These are phyloP conservation scores for Botrytis aclada DNA, from an alignment of 2,329 filamentous ascomycete species.

Conservation along the genomic window DNA sequence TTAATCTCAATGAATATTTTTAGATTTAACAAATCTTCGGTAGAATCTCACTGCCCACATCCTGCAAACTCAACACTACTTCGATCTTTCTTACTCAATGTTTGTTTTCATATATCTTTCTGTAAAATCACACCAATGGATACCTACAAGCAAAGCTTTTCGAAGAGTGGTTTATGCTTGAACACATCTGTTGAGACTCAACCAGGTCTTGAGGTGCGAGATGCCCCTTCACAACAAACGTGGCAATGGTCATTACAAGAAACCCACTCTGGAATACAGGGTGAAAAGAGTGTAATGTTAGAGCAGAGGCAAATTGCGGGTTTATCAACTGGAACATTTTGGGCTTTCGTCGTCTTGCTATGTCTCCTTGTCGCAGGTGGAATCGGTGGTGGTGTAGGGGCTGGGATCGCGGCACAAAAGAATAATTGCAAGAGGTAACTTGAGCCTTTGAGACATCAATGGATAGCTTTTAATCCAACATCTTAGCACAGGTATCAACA, in stretches of 20 bases:
- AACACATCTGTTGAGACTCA: neutral
- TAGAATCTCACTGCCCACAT: neutral
- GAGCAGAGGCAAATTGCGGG: neutral
- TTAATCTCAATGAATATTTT: neutral
- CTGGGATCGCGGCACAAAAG: neutral
- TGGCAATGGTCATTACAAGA: neutral
- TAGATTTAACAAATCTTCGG: neutral
- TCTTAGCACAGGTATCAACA: neutral
- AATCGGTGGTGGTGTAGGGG: neutral
- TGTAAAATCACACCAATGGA: neutral
- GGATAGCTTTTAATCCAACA: neutral
- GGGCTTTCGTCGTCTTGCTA: neutral
- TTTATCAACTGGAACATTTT: neutral
- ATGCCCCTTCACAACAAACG: neutral
- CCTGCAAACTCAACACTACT: neutral
- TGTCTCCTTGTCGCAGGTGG: neutral
- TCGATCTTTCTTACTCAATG: neutral
- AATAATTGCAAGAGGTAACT: neutral
- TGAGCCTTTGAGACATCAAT: neutral
- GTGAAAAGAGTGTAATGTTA: neutral
- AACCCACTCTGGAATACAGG: neutral
- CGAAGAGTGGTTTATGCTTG: neutral
- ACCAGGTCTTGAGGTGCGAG: neutral
- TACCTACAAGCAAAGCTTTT: neutral
- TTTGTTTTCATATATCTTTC: neutral